These are phyloP conservation scores for Corinectria fuckeliana DNA, from an alignment of 2,329 filamentous ascomycete genomes.

Conservation along the genomic window DNA sequence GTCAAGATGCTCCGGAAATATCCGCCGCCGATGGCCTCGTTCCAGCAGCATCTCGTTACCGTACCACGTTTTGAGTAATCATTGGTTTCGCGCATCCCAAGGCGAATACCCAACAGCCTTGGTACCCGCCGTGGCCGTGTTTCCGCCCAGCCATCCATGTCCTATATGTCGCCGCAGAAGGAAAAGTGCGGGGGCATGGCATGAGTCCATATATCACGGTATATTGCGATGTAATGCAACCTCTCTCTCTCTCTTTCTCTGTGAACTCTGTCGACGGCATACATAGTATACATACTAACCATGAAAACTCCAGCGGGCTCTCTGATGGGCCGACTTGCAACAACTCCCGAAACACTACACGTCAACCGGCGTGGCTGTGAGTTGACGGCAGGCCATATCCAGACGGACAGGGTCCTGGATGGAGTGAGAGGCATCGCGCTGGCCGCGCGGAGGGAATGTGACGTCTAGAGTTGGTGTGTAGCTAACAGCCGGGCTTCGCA, in stretches of 20 bases:
- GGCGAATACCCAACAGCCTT: not conserved
- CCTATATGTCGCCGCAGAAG: constrained; percentile 7
- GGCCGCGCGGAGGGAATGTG: constrained; percentile 1
- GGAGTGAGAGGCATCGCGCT: not conserved
- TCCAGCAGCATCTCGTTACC: constrained; percentile 9
- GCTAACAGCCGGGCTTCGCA: not conserved
- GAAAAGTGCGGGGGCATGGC: constrained; percentile 5
- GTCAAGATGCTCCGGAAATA: constrained; percentile 12
- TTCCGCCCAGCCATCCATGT: constrained; percentile 2
- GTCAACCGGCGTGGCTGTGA: constrained; percentile 5
- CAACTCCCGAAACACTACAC: constrained; percentile 7
- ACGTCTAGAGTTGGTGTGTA: constrained; percentile 4
- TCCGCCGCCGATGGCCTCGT: constrained; percentile 8
- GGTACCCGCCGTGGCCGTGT: not conserved
- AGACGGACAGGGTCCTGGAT: not conserved
- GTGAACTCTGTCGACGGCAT: not conserved
- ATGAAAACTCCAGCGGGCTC: not conserved
- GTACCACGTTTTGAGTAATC: constrained; percentile 11
- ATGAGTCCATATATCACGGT: constrained; percentile 5
- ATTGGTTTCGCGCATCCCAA: constrained; percentile 8
- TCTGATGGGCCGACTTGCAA: not conserved
- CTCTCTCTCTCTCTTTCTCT: too few relatives aligned
- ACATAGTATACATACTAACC: too few relatives aligned
- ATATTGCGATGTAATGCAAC: constrained; percentile 1
- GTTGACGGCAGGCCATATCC: not conserved